These are phyloP conservation scores for Daedaleopsis nitida DNA, from an alignment of 768 basidiomycete species.

Conservation along the genomic window DNA sequence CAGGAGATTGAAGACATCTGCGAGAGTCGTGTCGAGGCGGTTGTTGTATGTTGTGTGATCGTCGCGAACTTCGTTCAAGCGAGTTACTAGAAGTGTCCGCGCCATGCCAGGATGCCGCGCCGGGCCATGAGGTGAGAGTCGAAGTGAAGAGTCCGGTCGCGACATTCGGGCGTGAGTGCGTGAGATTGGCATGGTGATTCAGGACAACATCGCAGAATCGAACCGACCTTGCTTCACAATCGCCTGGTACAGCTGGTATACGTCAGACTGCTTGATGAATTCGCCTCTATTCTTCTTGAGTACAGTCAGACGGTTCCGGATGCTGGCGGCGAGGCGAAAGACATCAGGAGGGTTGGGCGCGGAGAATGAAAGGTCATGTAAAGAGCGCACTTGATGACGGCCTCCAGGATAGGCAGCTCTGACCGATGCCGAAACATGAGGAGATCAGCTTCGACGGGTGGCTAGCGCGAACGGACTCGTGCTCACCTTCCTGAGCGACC, in stretches of 20 bases:
- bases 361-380: constrained; percentile 21
- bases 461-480: constrained; percentile 21
- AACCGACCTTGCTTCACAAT: constrained; percentile 89
- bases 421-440: constrained; percentile 31
- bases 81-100: constrained; percentile 62
- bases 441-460: constrained; percentile 24
- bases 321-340: constrained; percentile 47
- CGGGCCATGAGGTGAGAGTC: constrained; percentile 7
- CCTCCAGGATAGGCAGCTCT: constrained; percentile 94
- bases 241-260: constrained; percentile 88
- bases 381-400: constrained; percentile 77
- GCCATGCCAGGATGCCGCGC: constrained; percentile 10
- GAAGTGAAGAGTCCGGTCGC: constrained; percentile 3
- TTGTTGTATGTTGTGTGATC: constrained; percentile 78
- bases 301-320: constrained; percentile 92
- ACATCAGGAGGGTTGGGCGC: constrained; percentile 15
- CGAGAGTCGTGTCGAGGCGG: constrained; percentile 90
- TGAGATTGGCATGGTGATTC: background rate
- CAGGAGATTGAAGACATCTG: constrained; percentile 93
- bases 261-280: constrained; percentile 92
- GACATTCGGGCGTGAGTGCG: constrained; percentile 3
- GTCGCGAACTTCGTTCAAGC: constrained; percentile 87
- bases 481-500: constrained; percentile 79
- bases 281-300: constrained; percentile 92
- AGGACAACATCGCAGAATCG: background rate